A percentile compares a stretch with the other conserved stretches of the same genome.
Conservation (phyloP, 352 stramenopile species). For the Lagenidium giganteum region DNA sequence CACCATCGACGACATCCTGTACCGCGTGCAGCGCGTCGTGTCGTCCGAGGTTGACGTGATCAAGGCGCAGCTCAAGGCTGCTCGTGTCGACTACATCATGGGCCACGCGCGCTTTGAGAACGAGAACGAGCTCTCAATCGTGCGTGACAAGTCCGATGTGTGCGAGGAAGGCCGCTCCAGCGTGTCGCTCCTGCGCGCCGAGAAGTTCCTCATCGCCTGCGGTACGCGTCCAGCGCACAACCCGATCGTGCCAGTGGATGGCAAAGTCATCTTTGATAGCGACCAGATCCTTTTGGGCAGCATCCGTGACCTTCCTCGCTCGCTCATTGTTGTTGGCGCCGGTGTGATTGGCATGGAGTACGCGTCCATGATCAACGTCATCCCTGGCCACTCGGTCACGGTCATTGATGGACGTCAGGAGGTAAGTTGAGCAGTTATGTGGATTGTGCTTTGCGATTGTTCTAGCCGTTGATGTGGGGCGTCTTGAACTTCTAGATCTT, state of each 20-base stretch:
- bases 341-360: constrained; percentile 91
- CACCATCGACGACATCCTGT: constrained; percentile 81
- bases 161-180: constrained; percentile 16
- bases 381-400: constrained; percentile 82
- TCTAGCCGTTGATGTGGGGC: background rate
- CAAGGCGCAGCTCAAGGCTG: constrained; percentile 71
- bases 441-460: constrained; percentile 3
- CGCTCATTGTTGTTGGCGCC: constrained; percentile 77
- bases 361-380: constrained; percentile 87
- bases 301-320: constrained; percentile 64
- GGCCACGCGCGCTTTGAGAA: constrained; percentile 70
- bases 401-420: constrained; percentile 79
- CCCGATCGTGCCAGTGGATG: constrained; percentile 76
- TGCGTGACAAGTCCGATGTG: constrained; percentile 21
- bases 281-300: constrained; percentile 73
- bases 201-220: constrained; percentile 84
- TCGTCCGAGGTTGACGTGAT: constrained; percentile 79
- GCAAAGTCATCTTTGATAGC: constrained; percentile 77
- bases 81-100: constrained; percentile 64
- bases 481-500: constrained; percentile 40
- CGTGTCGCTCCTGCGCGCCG: constrained; percentile 41
- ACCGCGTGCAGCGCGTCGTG: constrained; percentile 76
- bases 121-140: constrained; percentile 74
- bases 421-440: constrained; percentile 19
- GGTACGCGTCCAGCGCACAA: constrained; percentile 79